A percentile compares a stretch with the other conserved stretches of the same genome.
phyloP scores from a whole-genome alignment of 208 protist species.

The Tritrichomonas foetus region DNA sequence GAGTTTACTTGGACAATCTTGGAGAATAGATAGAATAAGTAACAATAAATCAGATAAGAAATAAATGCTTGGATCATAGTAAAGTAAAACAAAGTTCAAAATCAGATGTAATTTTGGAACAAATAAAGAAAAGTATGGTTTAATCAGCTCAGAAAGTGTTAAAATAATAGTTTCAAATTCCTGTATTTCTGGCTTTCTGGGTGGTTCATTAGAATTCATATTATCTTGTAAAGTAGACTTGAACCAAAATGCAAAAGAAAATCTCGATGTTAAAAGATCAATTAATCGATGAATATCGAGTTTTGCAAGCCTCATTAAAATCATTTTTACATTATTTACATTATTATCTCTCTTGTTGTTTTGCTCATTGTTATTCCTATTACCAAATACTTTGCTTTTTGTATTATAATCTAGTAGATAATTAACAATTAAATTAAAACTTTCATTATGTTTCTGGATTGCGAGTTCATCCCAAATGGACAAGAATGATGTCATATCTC shows the following conservation, averaged over 20 bases:
- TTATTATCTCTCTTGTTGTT: no score
- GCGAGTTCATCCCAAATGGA: no score
- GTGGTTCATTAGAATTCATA: neutral
- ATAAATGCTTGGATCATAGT: neutral
- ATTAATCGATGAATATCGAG: neutral
- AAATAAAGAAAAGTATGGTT: neutral
- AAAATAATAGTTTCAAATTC: neutral
- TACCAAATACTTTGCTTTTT: no score
- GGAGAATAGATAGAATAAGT: neutral
- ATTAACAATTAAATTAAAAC: no score
- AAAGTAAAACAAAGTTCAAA: neutral
- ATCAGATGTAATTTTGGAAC: neutral
- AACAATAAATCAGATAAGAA: neutral
- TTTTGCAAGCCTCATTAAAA: neutral
- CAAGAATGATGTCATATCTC: no score
- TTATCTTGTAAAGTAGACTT: neutral
- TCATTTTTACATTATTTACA: neutral
- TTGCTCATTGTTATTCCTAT: no score
- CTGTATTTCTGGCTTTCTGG: neutral
- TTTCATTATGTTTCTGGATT: no score
- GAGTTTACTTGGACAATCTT: neutral
- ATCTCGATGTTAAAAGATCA: neutral
- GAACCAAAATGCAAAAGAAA: neutral
- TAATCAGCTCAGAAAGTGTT: neutral
- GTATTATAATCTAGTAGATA: no score